phyloP scores from a whole-genome alignment of 2,329 filamentous ascomycete species.

The Leptosphaerulina australis region DNA sequence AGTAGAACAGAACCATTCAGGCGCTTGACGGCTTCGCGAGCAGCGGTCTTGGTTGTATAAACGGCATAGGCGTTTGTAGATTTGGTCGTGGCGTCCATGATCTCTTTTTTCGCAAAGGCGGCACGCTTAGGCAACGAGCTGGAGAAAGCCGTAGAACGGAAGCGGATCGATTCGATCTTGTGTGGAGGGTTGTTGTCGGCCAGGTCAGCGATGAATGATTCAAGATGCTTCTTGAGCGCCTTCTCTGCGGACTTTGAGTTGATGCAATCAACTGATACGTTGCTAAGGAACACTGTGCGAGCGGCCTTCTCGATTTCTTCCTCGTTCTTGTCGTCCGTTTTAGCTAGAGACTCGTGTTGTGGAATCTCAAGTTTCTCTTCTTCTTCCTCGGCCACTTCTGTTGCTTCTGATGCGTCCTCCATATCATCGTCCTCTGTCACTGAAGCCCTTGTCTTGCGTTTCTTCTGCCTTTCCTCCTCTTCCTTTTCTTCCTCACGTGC shows the following conservation, averaged over 20 bases:
- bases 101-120: constrained; percentile 86
- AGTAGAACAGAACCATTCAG: constrained; percentile 87
- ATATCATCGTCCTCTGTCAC: constrained; percentile 37
- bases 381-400: constrained; percentile 42
- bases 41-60: constrained; percentile 76
- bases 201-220: constrained; percentile 69
- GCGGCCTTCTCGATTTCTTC: constrained; percentile 80
- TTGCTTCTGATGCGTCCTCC: constrained; percentile 18
- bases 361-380: constrained; percentile 61
- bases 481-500: constrained; percentile 55
- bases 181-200: constrained; percentile 59
- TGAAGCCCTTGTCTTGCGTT: constrained; percentile 41
- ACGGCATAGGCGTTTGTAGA: constrained; percentile 95
- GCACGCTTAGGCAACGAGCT: constrained; percentile 86
- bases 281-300: constrained; percentile 90
- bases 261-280: constrained; percentile 83
- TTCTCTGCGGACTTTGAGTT: constrained; percentile 82
- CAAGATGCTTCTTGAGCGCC: constrained; percentile 74
- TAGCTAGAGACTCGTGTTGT: constrained; percentile 57
- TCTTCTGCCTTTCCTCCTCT: constrained; percentile 47
- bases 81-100: constrained; percentile 90
- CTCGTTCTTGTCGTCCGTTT: constrained; percentile 48
- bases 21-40: constrained; percentile 73
- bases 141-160: constrained; percentile 89
- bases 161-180: constrained; percentile 88